Evolutionary conservation across 371 early-diverging fungal species (phyloP), one percentile per base, ranked within the genome.

Genomic region (Rhizopus arrhizus): DNA sequence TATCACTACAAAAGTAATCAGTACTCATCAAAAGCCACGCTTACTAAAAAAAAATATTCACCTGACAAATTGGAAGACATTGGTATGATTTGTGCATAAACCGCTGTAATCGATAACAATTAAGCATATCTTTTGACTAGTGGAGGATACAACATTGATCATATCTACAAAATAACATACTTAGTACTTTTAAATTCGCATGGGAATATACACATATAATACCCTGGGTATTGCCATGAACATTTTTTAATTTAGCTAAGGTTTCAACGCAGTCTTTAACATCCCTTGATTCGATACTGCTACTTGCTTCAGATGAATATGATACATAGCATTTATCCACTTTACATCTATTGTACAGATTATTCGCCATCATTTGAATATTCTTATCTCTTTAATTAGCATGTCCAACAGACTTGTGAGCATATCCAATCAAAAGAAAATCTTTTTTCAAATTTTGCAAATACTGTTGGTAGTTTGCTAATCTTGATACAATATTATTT

Each of bases 341-440:
- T 55, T 55, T 55, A 55, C 55, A 55, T 55, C 55, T 55, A 43
- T n/a, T 55, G 55, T 56, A 56, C 7, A 56, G 9, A 56, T 45
- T 56, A 45, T 56, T 33, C 42, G 43, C 55, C 55, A 55, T 55
- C 43, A n/a, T 55, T 45, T 56, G 56, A 47, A 56, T 56, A 56
- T 56, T 56, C 34, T 56, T 56, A 46, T 45, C 46, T 46, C 46
- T 43, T 46, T 56, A 47, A 16, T 31, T 47, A 34, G 57, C 57
- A 12, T 45, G 22, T 56, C 36, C 48, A 47, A 12, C 2, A 7
- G 57, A 56, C 57, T 56, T 56, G 46, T 47, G 57, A 45, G 16
- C 57, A 47, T 46, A 56, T 56, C 56, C 56, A 47, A 56, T 47
- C 10, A 56, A 56, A 46, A 56, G 3, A 47, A 56, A 56, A 47